phyloP scores from a whole-genome alignment of 805 yeast genomes.

The Candida oleophila region DNA sequence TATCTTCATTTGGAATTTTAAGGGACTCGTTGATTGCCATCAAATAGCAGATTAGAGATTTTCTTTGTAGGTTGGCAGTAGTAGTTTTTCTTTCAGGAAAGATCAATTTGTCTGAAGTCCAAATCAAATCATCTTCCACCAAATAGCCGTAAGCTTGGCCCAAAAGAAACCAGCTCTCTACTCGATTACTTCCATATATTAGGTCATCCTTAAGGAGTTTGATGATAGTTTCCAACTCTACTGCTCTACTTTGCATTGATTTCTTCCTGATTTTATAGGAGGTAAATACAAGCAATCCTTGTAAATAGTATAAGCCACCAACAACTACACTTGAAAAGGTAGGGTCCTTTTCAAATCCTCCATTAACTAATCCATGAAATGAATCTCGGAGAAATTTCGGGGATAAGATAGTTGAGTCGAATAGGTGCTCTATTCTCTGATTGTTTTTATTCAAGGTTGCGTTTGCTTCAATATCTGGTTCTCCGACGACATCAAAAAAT shows the following conservation, averaged over 20 bases:
- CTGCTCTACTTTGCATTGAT: conserved; percentile 75
- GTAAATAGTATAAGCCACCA: conserved; percentile 65
- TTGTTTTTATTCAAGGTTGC: conserved; percentile 46
- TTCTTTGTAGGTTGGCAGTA: conserved; percentile 67
- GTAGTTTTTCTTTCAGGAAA: conserved; percentile 55
- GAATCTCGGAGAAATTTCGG: conserved; percentile 47
- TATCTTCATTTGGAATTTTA: conserved; percentile 10
- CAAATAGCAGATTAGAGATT: conserved; percentile 67
- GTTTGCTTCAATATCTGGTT: conserved; percentile 49
- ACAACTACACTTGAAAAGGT: conserved; percentile 22
- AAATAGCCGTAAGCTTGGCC: conserved; percentile 77
- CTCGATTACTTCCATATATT: conserved; percentile 59
- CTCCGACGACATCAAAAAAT: conserved; percentile 69
- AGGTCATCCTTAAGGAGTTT: conserved; percentile 66
- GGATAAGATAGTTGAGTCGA: conserved; percentile 45
- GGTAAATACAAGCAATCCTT: conserved; percentile 68
- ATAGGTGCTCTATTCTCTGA: conserved; percentile 42
- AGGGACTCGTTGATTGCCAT: conserved; percentile 60
- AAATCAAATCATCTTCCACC: conserved; percentile 87
- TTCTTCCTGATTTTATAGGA: conserved; percentile 70
- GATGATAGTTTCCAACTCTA: conserved; percentile 76
- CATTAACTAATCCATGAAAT: conserved; percentile 46
- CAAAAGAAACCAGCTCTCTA: conserved; percentile 83
- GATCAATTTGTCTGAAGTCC: conserved; percentile 84
- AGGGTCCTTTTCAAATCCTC: conserved; percentile 23